These are phyloP conservation scores for Murraya paniculata DNA, from an alignment of 345 rosid genomes.

Conservation along the genomic window DNA sequence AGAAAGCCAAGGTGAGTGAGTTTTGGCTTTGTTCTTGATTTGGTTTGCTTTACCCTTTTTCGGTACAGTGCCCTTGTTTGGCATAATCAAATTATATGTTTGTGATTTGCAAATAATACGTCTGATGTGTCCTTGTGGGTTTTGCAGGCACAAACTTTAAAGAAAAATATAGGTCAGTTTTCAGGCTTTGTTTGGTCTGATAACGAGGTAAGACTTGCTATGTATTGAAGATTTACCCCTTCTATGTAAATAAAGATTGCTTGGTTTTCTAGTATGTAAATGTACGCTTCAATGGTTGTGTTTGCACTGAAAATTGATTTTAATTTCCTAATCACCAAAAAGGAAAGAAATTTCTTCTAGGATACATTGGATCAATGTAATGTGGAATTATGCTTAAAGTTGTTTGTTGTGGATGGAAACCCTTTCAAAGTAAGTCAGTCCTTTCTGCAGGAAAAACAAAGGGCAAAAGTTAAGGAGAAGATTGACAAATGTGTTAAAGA, in stretches of 20 bases:
- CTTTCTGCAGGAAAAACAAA: slow-evolving; percentile 68
- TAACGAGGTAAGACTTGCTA: slow-evolving; percentile 58
- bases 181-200: slow-evolving; percentile 90
- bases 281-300: background rate
- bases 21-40: slow-evolving; percentile 6
- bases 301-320: background rate
- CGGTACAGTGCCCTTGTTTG: background rate
- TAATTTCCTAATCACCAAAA: background rate
- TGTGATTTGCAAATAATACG: background rate
- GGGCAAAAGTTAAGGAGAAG: slow-evolving; percentile 70
- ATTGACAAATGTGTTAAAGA: slow-evolving; percentile 91
- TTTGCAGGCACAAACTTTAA: slow-evolving; percentile 68
- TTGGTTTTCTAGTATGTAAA: slow-evolving; percentile 1
- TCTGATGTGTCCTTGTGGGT: background rate
- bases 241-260: background rate
- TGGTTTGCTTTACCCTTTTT: background rate
- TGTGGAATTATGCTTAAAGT: background rate
- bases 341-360: background rate
- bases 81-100: slow-evolving; percentile 1
- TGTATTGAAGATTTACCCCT: slow-evolving; percentile 1
- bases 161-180: slow-evolving; percentile 86
- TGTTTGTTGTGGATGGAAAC: background rate
- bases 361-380: background rate
- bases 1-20: slow-evolving; percentile 86
- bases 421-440: background rate